Conservation (phyloP, 805 yeast genomes). For the Ogataea methylovora region DNA sequence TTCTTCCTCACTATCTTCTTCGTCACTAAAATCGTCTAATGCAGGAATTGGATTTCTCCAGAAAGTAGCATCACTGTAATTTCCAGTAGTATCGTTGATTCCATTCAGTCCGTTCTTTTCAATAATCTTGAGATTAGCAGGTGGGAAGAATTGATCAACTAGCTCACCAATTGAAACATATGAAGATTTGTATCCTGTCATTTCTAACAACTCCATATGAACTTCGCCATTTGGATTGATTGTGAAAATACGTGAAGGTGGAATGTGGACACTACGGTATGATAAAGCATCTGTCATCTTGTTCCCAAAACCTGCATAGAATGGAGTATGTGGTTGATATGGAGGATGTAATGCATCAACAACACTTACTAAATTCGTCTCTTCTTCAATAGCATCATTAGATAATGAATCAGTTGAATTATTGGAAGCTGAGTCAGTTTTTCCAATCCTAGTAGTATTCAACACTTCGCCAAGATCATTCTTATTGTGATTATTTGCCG, state of each 20-base stretch:
- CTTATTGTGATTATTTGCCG: background rate
- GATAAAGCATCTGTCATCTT: conserved; percentile 94
- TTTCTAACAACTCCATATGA: conserved; percentile 89
- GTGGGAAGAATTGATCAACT: conserved; percentile 97
- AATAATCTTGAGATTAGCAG: conserved; percentile 33
- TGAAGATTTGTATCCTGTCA: conserved; percentile 86
- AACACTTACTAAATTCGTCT: background rate
- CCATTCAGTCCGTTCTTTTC: conserved; percentile 9
- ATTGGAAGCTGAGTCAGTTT: background rate
- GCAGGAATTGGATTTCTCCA: conserved; percentile 83
- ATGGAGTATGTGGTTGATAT: conserved; percentile 60
- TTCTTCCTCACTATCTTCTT: conserved; percentile 31
- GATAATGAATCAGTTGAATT: background rate
- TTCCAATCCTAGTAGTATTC: background rate
- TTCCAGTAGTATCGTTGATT: conserved; percentile 38
- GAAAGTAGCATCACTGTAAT: conserved; percentile 79
- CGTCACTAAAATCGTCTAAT: conserved; percentile 51
- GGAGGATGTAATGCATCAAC: background rate
- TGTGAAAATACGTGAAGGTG: conserved; percentile 89
- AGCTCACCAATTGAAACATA: conserved; percentile 87
- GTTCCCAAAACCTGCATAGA: conserved; percentile 97
- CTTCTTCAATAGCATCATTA: background rate
- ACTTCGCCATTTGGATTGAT: conserved; percentile 96
- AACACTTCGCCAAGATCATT: conserved; percentile 3
- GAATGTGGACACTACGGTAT: conserved; percentile 88